phyloP scores from a whole-genome alignment of 441 rosid genomes.

The Pelargonium cotyledonis region DNA sequence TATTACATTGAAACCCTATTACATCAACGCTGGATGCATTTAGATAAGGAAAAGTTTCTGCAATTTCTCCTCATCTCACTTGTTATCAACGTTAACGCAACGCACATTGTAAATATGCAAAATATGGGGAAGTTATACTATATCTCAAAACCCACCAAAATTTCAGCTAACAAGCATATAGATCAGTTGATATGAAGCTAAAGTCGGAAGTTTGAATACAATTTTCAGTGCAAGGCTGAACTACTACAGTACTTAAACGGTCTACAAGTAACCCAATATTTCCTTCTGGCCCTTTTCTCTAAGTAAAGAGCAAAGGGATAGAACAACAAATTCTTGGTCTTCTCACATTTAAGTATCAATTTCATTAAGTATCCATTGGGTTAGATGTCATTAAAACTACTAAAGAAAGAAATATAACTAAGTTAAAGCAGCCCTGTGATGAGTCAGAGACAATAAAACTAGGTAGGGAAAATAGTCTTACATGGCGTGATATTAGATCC shows the following conservation, averaged over 20 bases:
- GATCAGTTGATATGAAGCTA: no score
- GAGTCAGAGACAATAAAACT: not conserved
- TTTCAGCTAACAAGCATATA: no score
- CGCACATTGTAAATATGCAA: no score
- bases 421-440: not conserved
- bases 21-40: no score
- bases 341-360: not conserved
- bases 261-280: not conserved
- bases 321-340: not conserved
- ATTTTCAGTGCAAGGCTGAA: not conserved
- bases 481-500: conserved; percentile 67
- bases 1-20: no score
- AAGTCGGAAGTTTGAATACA: no score
- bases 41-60: no score
- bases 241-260: not conserved
- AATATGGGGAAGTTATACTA: no score
- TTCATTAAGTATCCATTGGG: not conserved
- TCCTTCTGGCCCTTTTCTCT: not conserved
- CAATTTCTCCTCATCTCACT: no score
- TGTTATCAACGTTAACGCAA: no score
- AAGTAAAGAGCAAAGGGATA: not conserved
- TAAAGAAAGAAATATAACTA: not conserved
- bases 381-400: not conserved
- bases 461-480: conserved; percentile 34
- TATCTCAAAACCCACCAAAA: no score